Percentiles rank a stretch among this genome's conserved stretches.
These are phyloP conservation scores for Tephrocybe sp. DNA, from an alignment of 768 basidiomycete species.

Conservation along the genomic window DNA sequence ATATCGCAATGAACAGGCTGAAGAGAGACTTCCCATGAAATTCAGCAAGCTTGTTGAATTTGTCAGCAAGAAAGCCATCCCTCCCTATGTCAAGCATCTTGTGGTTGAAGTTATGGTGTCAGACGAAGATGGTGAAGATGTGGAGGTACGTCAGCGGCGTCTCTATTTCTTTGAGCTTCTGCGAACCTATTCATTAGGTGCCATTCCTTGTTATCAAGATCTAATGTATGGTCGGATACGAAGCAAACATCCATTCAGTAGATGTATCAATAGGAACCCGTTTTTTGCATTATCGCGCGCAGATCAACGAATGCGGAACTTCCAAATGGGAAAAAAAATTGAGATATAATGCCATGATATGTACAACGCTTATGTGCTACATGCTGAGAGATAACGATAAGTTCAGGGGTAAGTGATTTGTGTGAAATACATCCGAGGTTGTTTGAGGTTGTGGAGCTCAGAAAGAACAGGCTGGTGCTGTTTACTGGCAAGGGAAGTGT, in stretches of 20 bases:
- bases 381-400: background rate
- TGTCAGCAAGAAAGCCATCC: conserved; percentile 93
- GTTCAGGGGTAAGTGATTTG: background rate
- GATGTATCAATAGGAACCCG: conserved; percentile 12
- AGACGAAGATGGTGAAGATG: conserved; percentile 91
- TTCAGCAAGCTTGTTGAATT: conserved; percentile 89
- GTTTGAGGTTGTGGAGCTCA: background rate
- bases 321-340: background rate
- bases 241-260: background rate
- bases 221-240: conserved; percentile 21
- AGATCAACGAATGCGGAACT: too few species aligned
- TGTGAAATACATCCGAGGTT: conserved; percentile 9
- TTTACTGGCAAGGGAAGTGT: background rate
- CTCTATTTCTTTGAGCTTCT: background rate
- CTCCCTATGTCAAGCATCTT: conserved; percentile 77
- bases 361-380: conserved; percentile 2
- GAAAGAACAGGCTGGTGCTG: background rate
- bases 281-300: too few species aligned
- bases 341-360: background rate
- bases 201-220: conserved; percentile 80
- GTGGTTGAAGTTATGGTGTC: conserved; percentile 93
- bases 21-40: conserved; percentile 84
- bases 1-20: too few species aligned
- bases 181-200: conserved; percentile 43
- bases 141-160: conserved; percentile 59